Evolutionary conservation across 2,329 filamentous ascomycete genomes (phyloP).

Genomic region (Aureobasidium sp.): DNA sequence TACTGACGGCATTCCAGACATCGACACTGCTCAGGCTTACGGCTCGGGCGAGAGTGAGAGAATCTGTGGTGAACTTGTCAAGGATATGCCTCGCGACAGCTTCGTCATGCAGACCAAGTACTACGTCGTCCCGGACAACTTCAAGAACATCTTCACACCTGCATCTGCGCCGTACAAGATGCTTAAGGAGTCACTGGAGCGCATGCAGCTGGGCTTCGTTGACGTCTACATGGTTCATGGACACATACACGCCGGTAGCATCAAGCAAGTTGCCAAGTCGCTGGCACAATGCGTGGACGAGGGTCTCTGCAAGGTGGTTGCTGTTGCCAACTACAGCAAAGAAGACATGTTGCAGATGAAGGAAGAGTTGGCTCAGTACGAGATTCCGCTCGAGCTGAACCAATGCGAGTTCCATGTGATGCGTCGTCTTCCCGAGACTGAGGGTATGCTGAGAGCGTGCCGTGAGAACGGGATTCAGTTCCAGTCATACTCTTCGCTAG

Average conservation of each 20-base stretch:
- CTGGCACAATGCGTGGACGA: constrained; percentile 37
- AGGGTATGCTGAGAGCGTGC: constrained; percentile 34
- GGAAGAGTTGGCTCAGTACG: constrained; percentile 32
- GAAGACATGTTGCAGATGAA: constrained; percentile 37
- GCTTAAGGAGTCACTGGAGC: constrained; percentile 30
- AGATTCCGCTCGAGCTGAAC: constrained; percentile 35
- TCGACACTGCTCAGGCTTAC: constrained; percentile 39
- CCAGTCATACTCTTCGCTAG: constrained; percentile 36
- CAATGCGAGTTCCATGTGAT: constrained; percentile 40
- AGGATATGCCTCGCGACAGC: constrained; percentile 27
- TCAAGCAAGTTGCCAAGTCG: constrained; percentile 33
- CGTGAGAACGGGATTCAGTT: constrained; percentile 35
- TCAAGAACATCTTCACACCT: constrained; percentile 28
- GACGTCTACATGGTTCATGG: constrained; percentile 37
- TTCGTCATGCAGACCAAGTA: constrained; percentile 38
- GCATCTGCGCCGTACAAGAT: constrained; percentile 28
- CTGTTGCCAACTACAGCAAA: constrained; percentile 37
- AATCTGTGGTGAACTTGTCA: constrained; percentile 35
- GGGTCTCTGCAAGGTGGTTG: constrained; percentile 35
- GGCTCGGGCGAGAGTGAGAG: constrained; percentile 35
- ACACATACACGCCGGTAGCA: constrained; percentile 33
- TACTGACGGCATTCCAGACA: constrained; percentile 18
- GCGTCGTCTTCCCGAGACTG: constrained; percentile 34
- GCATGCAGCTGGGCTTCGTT: constrained; percentile 32
- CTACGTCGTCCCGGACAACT: constrained; percentile 28